phyloP scores from a whole-genome alignment of 2,329 filamentous ascomycete genomes.

The Grosmannia clavigera region DNA sequence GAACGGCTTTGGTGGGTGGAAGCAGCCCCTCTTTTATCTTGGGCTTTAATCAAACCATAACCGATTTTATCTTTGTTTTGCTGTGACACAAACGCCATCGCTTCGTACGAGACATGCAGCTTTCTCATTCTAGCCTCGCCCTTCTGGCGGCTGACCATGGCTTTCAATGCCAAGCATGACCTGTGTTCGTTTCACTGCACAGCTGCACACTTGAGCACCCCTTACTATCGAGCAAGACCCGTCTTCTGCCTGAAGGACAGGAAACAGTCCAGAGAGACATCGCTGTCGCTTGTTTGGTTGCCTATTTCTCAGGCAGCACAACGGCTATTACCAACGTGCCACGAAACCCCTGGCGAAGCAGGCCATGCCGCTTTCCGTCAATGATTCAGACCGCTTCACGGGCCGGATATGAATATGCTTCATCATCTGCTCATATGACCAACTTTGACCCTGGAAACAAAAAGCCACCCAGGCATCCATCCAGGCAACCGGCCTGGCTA shows the following conservation, averaged over 20 bases:
- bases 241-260: neutral
- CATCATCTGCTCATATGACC: too few relatives aligned
- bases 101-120: too few relatives aligned
- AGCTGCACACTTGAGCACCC: neutral
- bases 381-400: too few relatives aligned
- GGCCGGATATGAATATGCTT: too few relatives aligned
- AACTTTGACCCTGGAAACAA: too few relatives aligned
- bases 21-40: neutral
- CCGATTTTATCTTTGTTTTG: neutral
- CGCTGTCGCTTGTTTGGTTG: neutral
- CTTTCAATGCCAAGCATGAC: too few relatives aligned
- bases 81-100: too few relatives aligned
- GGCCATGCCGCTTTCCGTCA: neutral
- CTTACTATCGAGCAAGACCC: neutral
- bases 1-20: neutral
- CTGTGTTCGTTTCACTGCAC: neutral
- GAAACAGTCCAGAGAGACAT: neutral
- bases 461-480: too few relatives aligned
- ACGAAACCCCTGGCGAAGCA: neutral
- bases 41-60: too few relatives aligned
- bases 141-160: neutral
- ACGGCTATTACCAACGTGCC: neutral
- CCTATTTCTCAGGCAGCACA: neutral
- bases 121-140: too few relatives aligned
- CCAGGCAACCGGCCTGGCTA: too few relatives aligned